These are phyloP conservation scores for Sporobolomyces roseus DNA, from an alignment of 768 basidiomycete species.

Conservation along the genomic window DNA sequence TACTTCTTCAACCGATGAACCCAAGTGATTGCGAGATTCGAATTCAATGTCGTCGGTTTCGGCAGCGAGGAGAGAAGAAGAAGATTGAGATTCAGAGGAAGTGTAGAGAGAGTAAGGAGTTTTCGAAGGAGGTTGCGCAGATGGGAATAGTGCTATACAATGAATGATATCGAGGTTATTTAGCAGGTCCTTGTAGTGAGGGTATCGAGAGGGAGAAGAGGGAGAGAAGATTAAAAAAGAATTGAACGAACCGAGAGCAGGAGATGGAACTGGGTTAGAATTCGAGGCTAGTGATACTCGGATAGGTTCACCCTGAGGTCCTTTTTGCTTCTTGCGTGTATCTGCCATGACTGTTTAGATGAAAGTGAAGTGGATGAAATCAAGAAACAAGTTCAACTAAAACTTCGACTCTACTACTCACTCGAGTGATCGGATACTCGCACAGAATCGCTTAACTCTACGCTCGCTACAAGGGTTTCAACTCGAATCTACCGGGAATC, in stretches of 20 bases:
- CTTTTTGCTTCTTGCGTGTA: constrained; percentile 25
- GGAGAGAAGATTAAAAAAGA: neutral
- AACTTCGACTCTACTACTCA: no score
- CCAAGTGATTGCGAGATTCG: constrained; percentile 56
- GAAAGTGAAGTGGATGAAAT: neutral
- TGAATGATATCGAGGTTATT: neutral
- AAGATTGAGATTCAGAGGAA: neutral
- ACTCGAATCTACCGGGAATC: neutral
- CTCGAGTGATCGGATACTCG: no score
- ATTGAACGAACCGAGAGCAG: constrained; percentile 25
- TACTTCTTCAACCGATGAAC: neutral
- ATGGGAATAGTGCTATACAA: constrained; percentile 38
- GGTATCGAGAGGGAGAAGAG: neutral
- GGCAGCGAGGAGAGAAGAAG: constrained; percentile 59
- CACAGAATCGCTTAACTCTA: no score
- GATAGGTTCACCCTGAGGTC: constrained; percentile 24
- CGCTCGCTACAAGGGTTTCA: no score
- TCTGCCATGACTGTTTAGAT: constrained; percentile 4
- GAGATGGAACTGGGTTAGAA: constrained; percentile 55
- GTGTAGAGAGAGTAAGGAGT: constrained; percentile 38
- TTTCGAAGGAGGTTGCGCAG: constrained; percentile 29
- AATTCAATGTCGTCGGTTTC: constrained; percentile 83
- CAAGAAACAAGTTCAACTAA: neutral
- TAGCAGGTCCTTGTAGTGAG: neutral
- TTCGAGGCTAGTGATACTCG: constrained; percentile 50